Percentiles rank a stretch among this genome's conserved stretches.
Conservation (phyloP, 371 early-diverging fungal genomes). For the Mucor indicus region DNA sequence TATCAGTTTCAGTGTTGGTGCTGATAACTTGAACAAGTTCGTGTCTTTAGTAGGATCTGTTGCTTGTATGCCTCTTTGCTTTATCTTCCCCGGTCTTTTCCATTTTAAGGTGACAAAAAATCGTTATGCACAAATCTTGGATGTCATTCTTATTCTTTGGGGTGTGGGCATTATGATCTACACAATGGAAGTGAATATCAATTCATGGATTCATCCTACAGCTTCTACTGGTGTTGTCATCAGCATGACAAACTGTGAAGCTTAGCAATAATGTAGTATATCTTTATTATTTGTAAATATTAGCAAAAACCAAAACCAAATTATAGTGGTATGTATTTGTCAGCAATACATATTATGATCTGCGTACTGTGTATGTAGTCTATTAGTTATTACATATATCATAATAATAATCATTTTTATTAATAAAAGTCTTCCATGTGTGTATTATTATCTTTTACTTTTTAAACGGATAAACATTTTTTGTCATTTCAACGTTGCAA, state of each 20-base stretch:
- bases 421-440: too few relatives aligned
- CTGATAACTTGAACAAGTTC: conserved; percentile 66
- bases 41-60: conserved; percentile 59
- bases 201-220: conserved; percentile 32
- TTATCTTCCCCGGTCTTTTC: conserved; percentile 59
- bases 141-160: conserved; percentile 47
- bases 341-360: too few relatives aligned
- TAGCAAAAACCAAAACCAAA: too few relatives aligned
- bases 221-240: not conserved
- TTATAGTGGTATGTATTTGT: too few relatives aligned
- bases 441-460: too few relatives aligned
- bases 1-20: conserved; percentile 61
- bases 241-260: not conserved
- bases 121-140: conserved; percentile 28
- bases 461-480: too few relatives aligned
- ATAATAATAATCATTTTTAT: too few relatives aligned
- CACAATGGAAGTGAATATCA: conserved; percentile 10
- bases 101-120: conserved; percentile 54
- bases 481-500: too few relatives aligned
- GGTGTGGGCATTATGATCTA: conserved; percentile 56
- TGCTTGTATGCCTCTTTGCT: conserved; percentile 44
- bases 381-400: too few relatives aligned
- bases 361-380: too few relatives aligned
- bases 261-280: too few relatives aligned
- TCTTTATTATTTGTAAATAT: too few relatives aligned